A percentile compares a stretch with the other conserved stretches of the same genome.
These are phyloP conservation scores for Fusarium marasasianum DNA, from an alignment of 2,329 filamentous ascomycete genomes.

Conservation along the genomic window DNA sequence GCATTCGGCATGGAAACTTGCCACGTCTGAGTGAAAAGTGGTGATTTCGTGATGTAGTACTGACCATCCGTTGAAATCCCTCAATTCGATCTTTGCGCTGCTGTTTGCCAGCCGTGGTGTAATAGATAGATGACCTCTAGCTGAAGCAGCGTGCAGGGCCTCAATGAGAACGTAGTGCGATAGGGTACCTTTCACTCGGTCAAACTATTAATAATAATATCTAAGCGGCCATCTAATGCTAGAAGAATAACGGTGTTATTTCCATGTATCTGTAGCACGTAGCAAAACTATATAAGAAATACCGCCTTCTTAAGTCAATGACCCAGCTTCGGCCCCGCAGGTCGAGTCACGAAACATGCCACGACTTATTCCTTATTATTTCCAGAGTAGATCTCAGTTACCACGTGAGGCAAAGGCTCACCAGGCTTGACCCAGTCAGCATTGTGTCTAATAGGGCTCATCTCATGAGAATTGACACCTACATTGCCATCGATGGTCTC, in stretches of 20 bases:
- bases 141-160: no score
- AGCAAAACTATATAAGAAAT: neutral
- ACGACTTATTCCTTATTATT: neutral
- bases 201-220: no score
- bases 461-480: neutral
- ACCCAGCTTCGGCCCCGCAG: neutral
- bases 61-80: no score
- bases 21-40: no score
- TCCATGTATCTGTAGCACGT: neutral
- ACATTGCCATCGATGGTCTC: neutral
- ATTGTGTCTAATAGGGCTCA: neutral
- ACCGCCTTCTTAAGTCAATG: rapidly evolving
- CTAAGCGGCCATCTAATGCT: no score
- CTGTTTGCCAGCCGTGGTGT: no score
- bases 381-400: neutral
- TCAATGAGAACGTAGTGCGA: no score
- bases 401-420: neutral
- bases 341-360: neutral
- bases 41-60: no score
- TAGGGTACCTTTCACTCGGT: no score
- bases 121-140: no score
- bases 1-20: no score
- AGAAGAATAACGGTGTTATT: neutral
- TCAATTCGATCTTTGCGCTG: no score
- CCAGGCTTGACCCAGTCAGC: neutral